Evolutionary conservation across 306 rosid genomes (phyloP).

Genomic region (Vachellia collinsii): DNA sequence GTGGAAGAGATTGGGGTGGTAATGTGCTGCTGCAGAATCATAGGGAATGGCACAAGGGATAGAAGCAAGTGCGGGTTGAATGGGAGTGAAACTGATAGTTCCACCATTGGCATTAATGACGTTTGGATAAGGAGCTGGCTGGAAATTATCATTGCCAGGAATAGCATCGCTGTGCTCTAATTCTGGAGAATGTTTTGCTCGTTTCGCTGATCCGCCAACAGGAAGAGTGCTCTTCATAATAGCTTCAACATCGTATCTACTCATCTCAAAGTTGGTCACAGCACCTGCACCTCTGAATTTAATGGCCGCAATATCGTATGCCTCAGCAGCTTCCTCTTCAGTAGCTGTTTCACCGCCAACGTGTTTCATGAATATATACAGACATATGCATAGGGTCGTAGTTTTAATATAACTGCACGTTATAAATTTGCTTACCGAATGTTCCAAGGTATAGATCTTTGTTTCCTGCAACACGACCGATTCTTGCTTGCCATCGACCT

Average conservation of each 20-base stretch:
- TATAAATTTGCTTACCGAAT: slow-evolving; percentile 73
- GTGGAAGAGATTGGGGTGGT: slow-evolving; percentile 73
- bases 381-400: too few species aligned
- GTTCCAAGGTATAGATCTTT: slow-evolving; percentile 94
- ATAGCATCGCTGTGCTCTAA: slow-evolving; percentile 65
- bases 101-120: slow-evolving; percentile 9
- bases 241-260: slow-evolving; percentile 84
- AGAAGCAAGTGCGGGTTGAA: slow-evolving; percentile 59
- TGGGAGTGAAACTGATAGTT: slow-evolving; percentile 68
- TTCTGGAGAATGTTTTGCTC: slow-evolving; percentile 77
- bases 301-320: slow-evolving; percentile 93
- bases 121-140: too few species aligned
- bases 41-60: slow-evolving; percentile 72
- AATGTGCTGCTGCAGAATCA: slow-evolving; percentile 57
- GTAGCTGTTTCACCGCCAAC: slow-evolving; percentile 69
- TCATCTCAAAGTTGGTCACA: slow-evolving; percentile 95
- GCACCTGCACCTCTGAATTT: slow-evolving; percentile 94
- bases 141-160: too few species aligned
- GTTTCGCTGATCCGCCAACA: slow-evolving; percentile 88
- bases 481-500: slow-evolving; percentile 99
- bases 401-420: too few species aligned
- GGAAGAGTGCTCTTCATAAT: slow-evolving; percentile 81
- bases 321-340: slow-evolving; percentile 97
- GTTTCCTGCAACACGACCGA: slow-evolving; percentile 98
- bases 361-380: too few species aligned